Evolutionary conservation across 1,139 yeast species (phyloP).

Genomic region (Fermentozyma sake): DNA sequence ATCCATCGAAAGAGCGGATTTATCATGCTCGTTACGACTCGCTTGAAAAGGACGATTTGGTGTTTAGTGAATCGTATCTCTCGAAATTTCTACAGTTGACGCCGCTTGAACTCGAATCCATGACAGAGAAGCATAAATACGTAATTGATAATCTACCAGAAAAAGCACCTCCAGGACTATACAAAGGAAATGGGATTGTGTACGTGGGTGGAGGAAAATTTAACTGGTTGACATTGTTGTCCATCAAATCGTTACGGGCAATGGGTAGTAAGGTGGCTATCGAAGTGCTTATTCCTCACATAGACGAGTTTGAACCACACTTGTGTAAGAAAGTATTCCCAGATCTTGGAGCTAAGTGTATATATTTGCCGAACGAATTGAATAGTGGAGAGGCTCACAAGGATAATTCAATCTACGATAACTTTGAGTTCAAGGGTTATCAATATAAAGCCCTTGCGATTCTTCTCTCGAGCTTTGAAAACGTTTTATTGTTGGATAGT

Average conservation of each 20-base stretch:
- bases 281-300: slow-evolving; percentile 69
- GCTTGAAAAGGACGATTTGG: slow-evolving; percentile 13
- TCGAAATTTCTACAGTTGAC: slow-evolving; percentile 51
- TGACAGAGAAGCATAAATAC: slow-evolving; percentile 49
- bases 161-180: slow-evolving; percentile 42
- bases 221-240: slow-evolving; percentile 65
- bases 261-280: slow-evolving; percentile 66
- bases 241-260: slow-evolving; percentile 61
- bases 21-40: slow-evolving; percentile 49
- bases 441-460: slow-evolving; percentile 77
- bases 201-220: slow-evolving; percentile 80
- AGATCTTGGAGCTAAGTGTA: slow-evolving; percentile 64
- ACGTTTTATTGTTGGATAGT: slow-evolving; percentile 71
- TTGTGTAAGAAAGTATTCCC: slow-evolving; percentile 66
- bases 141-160: slow-evolving; percentile 51
- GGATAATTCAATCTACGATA: slow-evolving; percentile 5
- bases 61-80: slow-evolving; percentile 45
- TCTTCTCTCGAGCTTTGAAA: slow-evolving; percentile 70
- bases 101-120: slow-evolving; percentile 38
- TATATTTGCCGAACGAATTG: slow-evolving; percentile 13
- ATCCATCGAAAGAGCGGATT: slow-evolving; percentile 35
- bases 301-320: slow-evolving; percentile 65
- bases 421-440: slow-evolving; percentile 62
- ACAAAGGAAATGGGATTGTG: slow-evolving; percentile 72
- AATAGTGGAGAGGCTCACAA: slow-evolving; percentile 1